phyloP scores from a whole-genome alignment of 73 alveolate species.

The Symbiodinium pilosum region DNA sequence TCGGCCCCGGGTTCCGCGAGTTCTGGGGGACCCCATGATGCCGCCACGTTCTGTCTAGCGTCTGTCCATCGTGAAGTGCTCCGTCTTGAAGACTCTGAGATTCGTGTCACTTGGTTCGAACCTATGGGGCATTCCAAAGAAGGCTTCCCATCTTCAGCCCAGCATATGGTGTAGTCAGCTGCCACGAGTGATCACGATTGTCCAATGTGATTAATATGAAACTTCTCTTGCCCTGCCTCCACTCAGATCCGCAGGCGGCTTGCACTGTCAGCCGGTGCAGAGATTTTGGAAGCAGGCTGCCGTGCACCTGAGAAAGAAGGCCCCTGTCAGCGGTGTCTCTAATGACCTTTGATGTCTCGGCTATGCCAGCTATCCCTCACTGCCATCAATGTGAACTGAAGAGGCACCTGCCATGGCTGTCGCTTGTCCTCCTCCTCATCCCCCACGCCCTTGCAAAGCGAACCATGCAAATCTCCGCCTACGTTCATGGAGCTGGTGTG shows the following conservation, averaged over 20 bases:
- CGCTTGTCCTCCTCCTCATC: background rate
- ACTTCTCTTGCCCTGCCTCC: conserved; percentile 21
- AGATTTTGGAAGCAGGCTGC: conserved; percentile 63
- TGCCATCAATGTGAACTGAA: no score
- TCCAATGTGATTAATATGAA: no score
- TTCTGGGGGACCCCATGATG: no score
- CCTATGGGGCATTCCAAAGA: conserved; percentile 6
- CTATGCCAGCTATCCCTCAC: no score
- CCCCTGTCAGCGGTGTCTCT: no score
- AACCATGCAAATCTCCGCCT: no score
- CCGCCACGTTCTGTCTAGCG: background rate
- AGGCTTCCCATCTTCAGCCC: no score
- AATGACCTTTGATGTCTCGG: no score
- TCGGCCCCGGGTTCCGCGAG: no score
- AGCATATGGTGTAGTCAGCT: background rate
- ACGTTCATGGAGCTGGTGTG: no score
- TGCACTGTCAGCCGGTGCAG: conserved; percentile 55
- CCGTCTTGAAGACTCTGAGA: conserved; percentile 36
- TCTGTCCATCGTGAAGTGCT: conserved; percentile 56
- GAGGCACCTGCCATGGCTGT: background rate
- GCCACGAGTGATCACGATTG: no score
- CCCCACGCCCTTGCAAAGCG: background rate
- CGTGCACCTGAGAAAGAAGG: no score
- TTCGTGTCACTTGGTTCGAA: conserved; percentile 34
- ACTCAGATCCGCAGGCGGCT: conserved; percentile 84